These are phyloP conservation scores for Paraconiothyrium sp. DNA, from an alignment of 2,329 filamentous ascomycete species.

Conservation along the genomic window DNA sequence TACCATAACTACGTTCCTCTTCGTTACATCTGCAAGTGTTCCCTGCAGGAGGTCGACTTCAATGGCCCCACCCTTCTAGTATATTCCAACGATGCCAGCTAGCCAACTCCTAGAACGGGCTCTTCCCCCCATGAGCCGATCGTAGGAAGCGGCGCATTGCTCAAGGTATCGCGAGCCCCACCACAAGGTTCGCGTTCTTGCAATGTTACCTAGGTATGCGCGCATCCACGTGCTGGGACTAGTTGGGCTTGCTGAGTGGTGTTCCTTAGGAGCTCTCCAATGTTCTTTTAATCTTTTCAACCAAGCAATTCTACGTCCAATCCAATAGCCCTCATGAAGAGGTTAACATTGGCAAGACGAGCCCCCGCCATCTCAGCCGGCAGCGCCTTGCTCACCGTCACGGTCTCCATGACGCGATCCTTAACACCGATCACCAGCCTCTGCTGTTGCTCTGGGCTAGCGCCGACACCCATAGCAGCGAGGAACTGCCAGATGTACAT, in stretches of 20 bases:
- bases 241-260: constrained; percentile 4
- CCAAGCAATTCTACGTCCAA: constrained; percentile 86
- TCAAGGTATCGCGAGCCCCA: constrained; percentile 1
- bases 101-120: neutral
- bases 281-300: constrained; percentile 46
- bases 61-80: constrained; percentile 9
- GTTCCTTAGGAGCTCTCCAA: neutral
- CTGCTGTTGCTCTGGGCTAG: constrained; percentile 93
- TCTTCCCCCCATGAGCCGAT: neutral
- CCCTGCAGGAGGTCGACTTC: constrained; percentile 32
- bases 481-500: constrained; percentile 99
- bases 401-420: constrained; percentile 96
- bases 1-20: neutral
- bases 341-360: constrained; percentile 89
- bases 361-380: constrained; percentile 85
- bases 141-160: neutral
- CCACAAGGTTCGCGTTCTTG: constrained; percentile 4
- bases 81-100: constrained; percentile 5
- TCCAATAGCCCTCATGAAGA: constrained; percentile 99
- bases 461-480: constrained; percentile 92
- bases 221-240: neutral
- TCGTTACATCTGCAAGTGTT: constrained; percentile 22
- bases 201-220: neutral
- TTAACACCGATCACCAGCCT: constrained; percentile 94
- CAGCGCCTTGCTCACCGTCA: constrained; percentile 86